Base-by-base conservation (phyloP, 2,329 filamentous ascomycete species). In the Alternaria angustiovoidea region DNA sequence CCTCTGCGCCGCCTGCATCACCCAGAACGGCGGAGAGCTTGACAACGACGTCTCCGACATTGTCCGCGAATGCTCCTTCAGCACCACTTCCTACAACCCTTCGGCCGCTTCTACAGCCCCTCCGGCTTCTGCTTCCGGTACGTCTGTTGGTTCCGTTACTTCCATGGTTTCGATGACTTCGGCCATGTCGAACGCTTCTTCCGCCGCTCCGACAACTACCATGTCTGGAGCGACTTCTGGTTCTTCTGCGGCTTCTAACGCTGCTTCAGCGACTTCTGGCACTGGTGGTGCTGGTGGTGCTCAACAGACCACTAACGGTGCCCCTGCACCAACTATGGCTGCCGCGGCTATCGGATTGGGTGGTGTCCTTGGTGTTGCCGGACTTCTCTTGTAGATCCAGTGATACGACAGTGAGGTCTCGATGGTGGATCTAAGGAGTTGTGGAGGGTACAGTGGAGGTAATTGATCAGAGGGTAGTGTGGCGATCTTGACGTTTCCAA, bases 41-140 rank as follows among this genome's bases (percentile, higher is more conserved):
- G 55, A 58, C 55, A 53, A 58, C 16, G 49, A 58, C 5, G 49
- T 52, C 2, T 26, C 43, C 34, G 55, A 58, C 3, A 26, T 58
- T 16, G 41, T 58, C 24, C 49, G 48, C 6, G 41, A 55, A 7
- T 59, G 57, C 44, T 16, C 51, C 49, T 30, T 41, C 36, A 52
- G 4, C 24, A 8, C 38, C 1, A 30, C 51, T 1, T 32, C 46
- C 20, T 49, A 49, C 46, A 38, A 38, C 46, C 46, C 46, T 2
- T 36, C 46, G 16, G 46, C 46, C 20, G 46, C 46, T 36, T 36
- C 46, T 49, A 49, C 46, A 24, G 46, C 32, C 8, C 46, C 32
- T 8, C 46, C 46, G 30, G 46, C 46, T 49, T n/a, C 32, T 49
- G 46, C 46, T 49, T 49, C 46, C 32, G 46, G 46, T 49, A 49